Base-by-base conservation (phyloP, 441 rosid genomes). In the Croton laevigatus region DNA sequence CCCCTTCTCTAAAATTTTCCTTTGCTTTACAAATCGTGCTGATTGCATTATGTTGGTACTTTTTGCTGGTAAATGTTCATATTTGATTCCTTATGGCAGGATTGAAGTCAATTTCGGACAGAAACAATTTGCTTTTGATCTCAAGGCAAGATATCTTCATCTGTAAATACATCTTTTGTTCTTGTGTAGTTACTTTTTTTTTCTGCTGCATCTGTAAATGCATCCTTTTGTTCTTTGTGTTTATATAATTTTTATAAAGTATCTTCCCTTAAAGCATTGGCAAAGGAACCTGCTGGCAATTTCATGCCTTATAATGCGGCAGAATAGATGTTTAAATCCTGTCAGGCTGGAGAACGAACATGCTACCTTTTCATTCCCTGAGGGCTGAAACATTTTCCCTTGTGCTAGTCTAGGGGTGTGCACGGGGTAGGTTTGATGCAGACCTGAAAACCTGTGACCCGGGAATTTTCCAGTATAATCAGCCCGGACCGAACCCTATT, bases 51-150 rank as follows among this genome's bases (percentile, higher is more conserved):
- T 27, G 32, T 27, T 27, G 32, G 32, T 27, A 27, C 32, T 40
- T 14, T 19, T 23, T 27, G 6, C 13, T 54, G 34, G 38, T 71
- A 42, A 42, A 71, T 23, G n/a, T 46, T 71, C 9, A 66, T 32
- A 23, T 73, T 69, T 79, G 6, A 59, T 68, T 81, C 65, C 68
- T 40, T 40, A 57, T 63, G 69, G 82, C 88, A 92, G 99, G 91
- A 84, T 92, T 69, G 86, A 76, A 76, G 94, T 94, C 78, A 94
- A 94, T 87, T 94, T 94, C 53, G 99, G 99, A 65, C 86, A 86
- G 76, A 79, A 73, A 71, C 81, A 80, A 65, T 94, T 87, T 84
- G 88, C 78, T 76, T 92, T 92, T 72, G 92, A 94, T 83, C 71
- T 94, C 62, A 86, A 88, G 96, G 99, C 78, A 78, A 76, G 85